Evolutionary conservation across 129 eudicot species (phyloP).

Genomic region (Gnaphalium uliginosum): DNA sequence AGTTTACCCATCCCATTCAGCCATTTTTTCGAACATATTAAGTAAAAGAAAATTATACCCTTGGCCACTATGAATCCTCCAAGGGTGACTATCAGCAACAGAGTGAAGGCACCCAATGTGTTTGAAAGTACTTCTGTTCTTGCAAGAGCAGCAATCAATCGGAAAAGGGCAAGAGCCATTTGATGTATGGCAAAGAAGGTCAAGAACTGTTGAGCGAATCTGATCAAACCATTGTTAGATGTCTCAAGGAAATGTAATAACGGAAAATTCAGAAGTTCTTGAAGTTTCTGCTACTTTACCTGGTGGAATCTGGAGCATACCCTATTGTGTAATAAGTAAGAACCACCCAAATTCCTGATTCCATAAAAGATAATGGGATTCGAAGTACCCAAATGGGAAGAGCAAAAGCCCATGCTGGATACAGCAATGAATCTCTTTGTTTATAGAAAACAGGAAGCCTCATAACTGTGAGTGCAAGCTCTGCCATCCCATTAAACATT

Average conservation of each 20-base stretch:
- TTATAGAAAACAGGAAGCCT: conserved; percentile 39
- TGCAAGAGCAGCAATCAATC: conserved; percentile 38
- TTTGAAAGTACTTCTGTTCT: conserved; percentile 41
- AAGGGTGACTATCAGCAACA: conserved; percentile 35
- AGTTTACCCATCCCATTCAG: background rate
- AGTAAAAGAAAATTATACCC: conserved; percentile 16
- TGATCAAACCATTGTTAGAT: conserved; percentile 10
- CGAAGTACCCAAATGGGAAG: conserved; percentile 41
- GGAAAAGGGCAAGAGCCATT: conserved; percentile 46
- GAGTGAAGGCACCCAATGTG: conserved; percentile 39
- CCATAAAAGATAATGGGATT: conserved; percentile 37
- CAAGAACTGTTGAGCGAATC: conserved; percentile 36
- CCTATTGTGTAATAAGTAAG: conserved; percentile 40
- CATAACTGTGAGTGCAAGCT: conserved; percentile 37
- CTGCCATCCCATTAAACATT: conserved; percentile 45
- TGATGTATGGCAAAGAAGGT: conserved; percentile 42
- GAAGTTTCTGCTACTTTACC: conserved; percentile 24
- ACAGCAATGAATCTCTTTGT: conserved; percentile 40
- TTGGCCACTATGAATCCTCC: conserved; percentile 43
- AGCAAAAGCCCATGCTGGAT: conserved; percentile 43
- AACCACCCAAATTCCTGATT: conserved; percentile 41
- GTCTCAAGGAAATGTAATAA: background rate
- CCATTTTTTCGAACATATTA: conserved; percentile 1
- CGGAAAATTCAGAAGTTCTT: background rate
- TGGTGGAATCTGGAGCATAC: conserved; percentile 32